These are phyloP conservation scores for Metrosideros polymorpha DNA, from an alignment of 441 rosid species.

Conservation along the genomic window DNA sequence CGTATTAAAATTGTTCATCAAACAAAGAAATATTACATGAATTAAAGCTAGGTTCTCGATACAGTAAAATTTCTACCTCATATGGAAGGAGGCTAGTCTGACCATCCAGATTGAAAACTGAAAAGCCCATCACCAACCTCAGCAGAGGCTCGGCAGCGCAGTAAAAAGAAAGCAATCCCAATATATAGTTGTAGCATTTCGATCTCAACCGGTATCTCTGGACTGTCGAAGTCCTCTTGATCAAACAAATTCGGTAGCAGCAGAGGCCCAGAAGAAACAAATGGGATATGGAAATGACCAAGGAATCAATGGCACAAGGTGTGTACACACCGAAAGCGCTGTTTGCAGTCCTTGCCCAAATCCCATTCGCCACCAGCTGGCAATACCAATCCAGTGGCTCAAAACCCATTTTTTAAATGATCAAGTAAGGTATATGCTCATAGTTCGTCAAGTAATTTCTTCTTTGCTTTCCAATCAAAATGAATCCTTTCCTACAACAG, in stretches of 20 bases:
- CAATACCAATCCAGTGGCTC: constrained; percentile 81
- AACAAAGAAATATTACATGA: background rate
- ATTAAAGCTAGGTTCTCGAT: background rate
- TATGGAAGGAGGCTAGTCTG: constrained; percentile 67
- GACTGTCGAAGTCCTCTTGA: constrained; percentile 48
- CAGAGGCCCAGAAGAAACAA: constrained; percentile 60
- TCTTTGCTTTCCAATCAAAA: too few relatives aligned
- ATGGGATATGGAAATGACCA: constrained; percentile 62
- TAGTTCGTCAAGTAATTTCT: background rate
- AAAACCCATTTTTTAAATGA: constrained; percentile 42
- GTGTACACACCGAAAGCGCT: constrained; percentile 93
- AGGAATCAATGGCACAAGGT: constrained; percentile 85
- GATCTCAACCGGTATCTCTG: constrained; percentile 67
- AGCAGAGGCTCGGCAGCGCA: constrained; percentile 75
- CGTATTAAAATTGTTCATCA: background rate
- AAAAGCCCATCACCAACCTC: constrained; percentile 79
- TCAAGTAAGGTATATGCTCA: background rate
- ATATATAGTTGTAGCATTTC: constrained; percentile 49
- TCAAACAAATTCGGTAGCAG: constrained; percentile 74
- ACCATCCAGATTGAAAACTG: constrained; percentile 68
- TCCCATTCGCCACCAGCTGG: constrained; percentile 60
- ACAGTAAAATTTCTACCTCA: constrained; percentile 44
- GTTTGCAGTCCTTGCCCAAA: constrained; percentile 68
- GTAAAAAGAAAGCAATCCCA: constrained; percentile 63
- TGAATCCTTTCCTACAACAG: too few relatives aligned